Conservation (phyloP, 129 eudicot species). For the Lactuca sativa region DNA sequence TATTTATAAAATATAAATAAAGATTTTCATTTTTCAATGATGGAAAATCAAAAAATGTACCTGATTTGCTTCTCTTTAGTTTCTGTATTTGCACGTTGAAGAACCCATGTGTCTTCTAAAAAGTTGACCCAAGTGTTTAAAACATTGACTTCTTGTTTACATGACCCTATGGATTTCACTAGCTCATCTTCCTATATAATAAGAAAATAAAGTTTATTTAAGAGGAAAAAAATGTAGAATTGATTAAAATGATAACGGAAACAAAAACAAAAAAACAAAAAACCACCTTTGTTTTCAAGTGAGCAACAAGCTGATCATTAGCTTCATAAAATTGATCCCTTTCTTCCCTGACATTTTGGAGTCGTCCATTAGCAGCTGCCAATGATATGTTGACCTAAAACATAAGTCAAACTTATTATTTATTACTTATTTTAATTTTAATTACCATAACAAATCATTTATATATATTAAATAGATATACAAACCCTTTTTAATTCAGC, state of each 20-base stretch:
- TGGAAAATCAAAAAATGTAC: slow-evolving; percentile 36
- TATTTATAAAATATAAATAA: background rate
- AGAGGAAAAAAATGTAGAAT: background rate
- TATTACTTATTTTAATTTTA: background rate
- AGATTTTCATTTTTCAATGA: background rate
- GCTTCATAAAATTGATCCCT: slow-evolving; percentile 97
- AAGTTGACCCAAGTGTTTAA: slow-evolving; percentile 90
- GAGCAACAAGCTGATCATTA: slow-evolving; percentile 93
- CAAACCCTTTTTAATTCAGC: slow-evolving; percentile 82
- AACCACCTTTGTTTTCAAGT: slow-evolving; percentile 73
- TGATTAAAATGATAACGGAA: background rate
- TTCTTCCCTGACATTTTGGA: slow-evolving; percentile 86
- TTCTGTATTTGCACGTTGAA: slow-evolving; percentile 70
- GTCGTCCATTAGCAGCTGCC: slow-evolving; percentile 84
- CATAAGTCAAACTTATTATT: slow-evolving; percentile 16
- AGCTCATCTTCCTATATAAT: slow-evolving; percentile 78
- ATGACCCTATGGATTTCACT: slow-evolving; percentile 68
- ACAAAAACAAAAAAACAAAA: background rate
- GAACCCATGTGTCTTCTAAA: slow-evolving; percentile 94
- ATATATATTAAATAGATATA: background rate
- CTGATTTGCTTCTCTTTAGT: slow-evolving; percentile 68
- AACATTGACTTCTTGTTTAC: slow-evolving; percentile 78
- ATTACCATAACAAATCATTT: background rate
- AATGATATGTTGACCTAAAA: slow-evolving; percentile 79
- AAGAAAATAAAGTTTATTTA: background rate